Conservation (phyloP, 2,329 filamentous ascomycete genomes). For the Cadophora sp. region DNA sequence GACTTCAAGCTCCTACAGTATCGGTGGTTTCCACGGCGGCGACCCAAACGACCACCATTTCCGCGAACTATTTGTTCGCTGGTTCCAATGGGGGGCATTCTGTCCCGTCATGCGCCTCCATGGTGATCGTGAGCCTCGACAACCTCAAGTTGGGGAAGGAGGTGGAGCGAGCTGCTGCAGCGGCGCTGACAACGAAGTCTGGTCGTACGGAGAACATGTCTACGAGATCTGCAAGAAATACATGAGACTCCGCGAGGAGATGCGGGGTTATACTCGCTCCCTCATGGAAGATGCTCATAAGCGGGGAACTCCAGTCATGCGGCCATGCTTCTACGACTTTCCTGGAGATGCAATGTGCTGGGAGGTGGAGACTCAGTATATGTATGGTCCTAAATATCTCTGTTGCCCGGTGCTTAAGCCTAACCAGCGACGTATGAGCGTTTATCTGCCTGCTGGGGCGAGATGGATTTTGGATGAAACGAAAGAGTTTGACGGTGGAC, state of each 20-base stretch:
- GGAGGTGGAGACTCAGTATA: constrained; percentile 66
- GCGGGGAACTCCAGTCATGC: constrained; percentile 66
- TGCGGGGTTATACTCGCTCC: constrained; percentile 62
- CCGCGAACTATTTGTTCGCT: constrained; percentile 68
- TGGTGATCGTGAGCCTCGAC: constrained; percentile 67
- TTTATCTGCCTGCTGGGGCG: constrained; percentile 61
- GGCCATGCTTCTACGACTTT: constrained; percentile 70
- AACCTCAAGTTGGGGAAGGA: constrained; percentile 47
- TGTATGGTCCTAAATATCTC: constrained; percentile 69
- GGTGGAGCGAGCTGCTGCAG: constrained; percentile 35
- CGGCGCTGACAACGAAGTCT: constrained; percentile 68
- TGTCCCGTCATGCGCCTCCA: constrained; percentile 73
- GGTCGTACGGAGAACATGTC: constrained; percentile 67
- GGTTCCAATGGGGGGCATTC: constrained; percentile 74
- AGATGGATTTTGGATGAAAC: constrained; percentile 52
- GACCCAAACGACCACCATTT: constrained; percentile 61
- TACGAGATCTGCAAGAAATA: constrained; percentile 67
- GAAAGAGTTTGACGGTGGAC: constrained; percentile 48
- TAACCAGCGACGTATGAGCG: constrained; percentile 51
- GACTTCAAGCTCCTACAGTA: constrained; percentile 42
- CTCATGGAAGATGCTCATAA: constrained; percentile 67
- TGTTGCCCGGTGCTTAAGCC: constrained; percentile 62
- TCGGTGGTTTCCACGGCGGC: constrained; percentile 73
- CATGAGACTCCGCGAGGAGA: constrained; percentile 61
- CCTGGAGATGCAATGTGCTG: constrained; percentile 61